Evolutionary conservation across 257 asterid genomes (phyloP), one percentile per base, ranked within the genome.

Genomic region (Solanum etuberosum): DNA sequence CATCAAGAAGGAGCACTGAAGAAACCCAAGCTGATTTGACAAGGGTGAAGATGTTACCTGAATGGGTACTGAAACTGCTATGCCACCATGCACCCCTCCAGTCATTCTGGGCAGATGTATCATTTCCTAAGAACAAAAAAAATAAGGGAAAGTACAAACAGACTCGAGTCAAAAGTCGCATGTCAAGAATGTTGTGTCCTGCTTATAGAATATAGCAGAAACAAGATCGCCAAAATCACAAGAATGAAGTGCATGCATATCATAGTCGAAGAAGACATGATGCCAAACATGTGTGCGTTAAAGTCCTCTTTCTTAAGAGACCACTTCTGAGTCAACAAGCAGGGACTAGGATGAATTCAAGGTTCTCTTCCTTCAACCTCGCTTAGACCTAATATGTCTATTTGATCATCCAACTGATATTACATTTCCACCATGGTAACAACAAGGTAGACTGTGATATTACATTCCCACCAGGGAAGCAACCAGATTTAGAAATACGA

Each of bases 31-130:
- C n/a, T 35, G 37, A 74, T 85, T 74, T 70, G 37, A 74, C 85
- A 83, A 86, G 72, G 23, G n/a, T 57, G 72, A 72, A 88, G 85
- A 67, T 7, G 87, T 84, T 25, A 90, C 98, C 98, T 81, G 96
- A 78, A 90, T 91, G 95, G 88, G 90, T 89, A 29, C 93, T 87
- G 83, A 96, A 93, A 89, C 98, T 93, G 93, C 97, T 94, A 91
- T 96, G 98, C 98, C 98, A 96, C 97, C 98, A 94, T 78, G 98
- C 92, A 82, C 96, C 97, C 90, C 89, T 91, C 98, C 98, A 94
- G 90, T 95, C 90, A 90, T 95, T 94, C 84, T 87, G 88, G 35
- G 91, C 92, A 61, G 88, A 86, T 9, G 98, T 90, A 91, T 89
- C 93, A 88, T 96, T 94, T 89, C 93, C 98, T 96, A 88, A 4